Base-by-base conservation (phyloP, 257 asterid species). In the Pogostemon cablin region DNA sequence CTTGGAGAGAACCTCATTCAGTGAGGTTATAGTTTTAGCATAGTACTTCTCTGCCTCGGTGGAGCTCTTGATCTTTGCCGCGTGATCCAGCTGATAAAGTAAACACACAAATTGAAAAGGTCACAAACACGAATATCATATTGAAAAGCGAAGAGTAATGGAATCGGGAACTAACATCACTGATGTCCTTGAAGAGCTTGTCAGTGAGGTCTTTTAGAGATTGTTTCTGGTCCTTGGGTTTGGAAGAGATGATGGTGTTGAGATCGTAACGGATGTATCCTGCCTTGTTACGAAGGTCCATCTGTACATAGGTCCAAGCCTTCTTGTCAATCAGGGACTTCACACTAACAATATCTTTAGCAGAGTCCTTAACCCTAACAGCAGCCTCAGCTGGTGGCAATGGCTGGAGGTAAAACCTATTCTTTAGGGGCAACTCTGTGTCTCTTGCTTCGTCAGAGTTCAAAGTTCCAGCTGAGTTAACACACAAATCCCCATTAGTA, bases 231-330 rank as follows among this genome's bases (percentile, higher is more conserved):
- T 75, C 95, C 75, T 85, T 95, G 48, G 96, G 78, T 86, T 89
- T 95, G 49, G 99, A 78, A 3, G 95, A 35, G 40, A 95, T 91
- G 68, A 91, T 65, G 60, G 96, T 91, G 80, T 89, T 91, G 87
- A 95, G 97, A 67, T 95, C 98, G 34, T n/a, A 95, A 49, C 98
- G 92, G 66, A 95, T 96, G 69, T 81, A 91, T 5, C 50, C 75
- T 1, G 97, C 96, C 82, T 48, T 87, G 0, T 74, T 65, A 49
- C 99, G 98, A 15, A 91, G 97, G 83, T 91, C 98, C 47, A 79
- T 84, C 44, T 83, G 95, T 57, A 95, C 97, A 11, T 91, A 95
- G 0, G 98, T 95, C 99, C 98, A 95, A 2, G 98, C 97, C 84
- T 95, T 89, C 82, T 89, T 91, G 42, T 86, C 91, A 42, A 95